Conservation (phyloP, 441 rosid species). For the Kokia cookei region DNA sequence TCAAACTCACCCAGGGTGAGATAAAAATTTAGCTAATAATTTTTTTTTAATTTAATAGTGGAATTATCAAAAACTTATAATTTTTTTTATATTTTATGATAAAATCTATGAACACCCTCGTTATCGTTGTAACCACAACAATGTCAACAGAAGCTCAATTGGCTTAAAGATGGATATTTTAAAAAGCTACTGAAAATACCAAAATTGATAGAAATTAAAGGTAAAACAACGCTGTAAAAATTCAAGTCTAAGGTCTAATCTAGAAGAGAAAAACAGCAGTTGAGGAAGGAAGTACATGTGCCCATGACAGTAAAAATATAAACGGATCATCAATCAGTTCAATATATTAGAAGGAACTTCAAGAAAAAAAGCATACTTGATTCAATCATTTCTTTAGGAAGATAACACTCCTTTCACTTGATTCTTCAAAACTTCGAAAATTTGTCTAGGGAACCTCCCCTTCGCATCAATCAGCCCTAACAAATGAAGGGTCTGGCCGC, state of each 20-base stretch:
- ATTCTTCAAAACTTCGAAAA: neutral
- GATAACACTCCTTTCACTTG: neutral
- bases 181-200: neutral
- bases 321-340: neutral
- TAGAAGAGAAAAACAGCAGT: neutral
- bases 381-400: neutral
- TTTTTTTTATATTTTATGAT: too few relatives aligned
- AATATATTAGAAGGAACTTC: neutral
- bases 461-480: neutral
- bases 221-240: neutral
- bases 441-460: neutral
- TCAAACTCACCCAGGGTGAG: too few relatives aligned
- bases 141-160: too few relatives aligned
- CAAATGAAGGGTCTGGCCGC: too few relatives aligned
- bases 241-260: neutral
- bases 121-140: too few relatives aligned
- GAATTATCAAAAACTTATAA: too few relatives aligned
- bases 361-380: neutral
- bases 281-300: neutral
- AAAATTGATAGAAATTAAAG: neutral
- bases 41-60: too few relatives aligned
- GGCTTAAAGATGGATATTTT: too few relatives aligned
- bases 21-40: too few relatives aligned
- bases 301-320: neutral
- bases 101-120: too few relatives aligned